Percentiles rank a stretch among this genome's conserved stretches.
phyloP scores from a whole-genome alignment of 2,329 filamentous ascomycete species.

The Pseudogymnoascus pannorum region DNA sequence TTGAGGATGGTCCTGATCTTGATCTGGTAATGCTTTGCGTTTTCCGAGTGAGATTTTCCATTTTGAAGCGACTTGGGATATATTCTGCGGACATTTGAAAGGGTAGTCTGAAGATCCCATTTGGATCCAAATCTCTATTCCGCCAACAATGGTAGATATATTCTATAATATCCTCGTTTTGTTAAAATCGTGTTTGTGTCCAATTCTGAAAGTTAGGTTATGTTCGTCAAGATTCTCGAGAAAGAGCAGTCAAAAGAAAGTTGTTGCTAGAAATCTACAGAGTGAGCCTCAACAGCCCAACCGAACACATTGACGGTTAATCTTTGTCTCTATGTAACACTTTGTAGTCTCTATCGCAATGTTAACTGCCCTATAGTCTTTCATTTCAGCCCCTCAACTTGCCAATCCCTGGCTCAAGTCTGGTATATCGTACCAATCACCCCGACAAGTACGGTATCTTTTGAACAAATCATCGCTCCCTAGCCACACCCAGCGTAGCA shows the following conservation, averaged over 20 bases:
- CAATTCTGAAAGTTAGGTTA: not conserved
- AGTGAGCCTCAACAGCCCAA: not conserved
- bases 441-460: not conserved
- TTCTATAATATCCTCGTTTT: not conserved
- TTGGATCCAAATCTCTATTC: not conserved
- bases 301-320: not conserved
- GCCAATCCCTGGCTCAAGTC: not conserved
- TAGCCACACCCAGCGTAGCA: not conserved
- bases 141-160: not conserved
- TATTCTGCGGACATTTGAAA: not conserved
- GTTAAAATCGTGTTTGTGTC: not conserved
- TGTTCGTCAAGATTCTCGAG: not conserved
- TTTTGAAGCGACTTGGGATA: not conserved
- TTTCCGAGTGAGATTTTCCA: not conserved
- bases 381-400: not conserved
- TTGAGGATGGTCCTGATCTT: not conserved
- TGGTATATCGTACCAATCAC: conserved; percentile 5
- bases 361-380: not conserved
- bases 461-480: not conserved
- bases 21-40: not conserved
- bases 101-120: not conserved
- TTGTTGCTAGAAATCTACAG: too few species aligned
- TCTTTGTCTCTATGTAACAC: not conserved
- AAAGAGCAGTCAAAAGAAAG: not conserved
- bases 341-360: not conserved